Evolutionary conservation across 2,329 filamentous ascomycete genomes (phyloP).

Genomic region (Aspergillus pseudonomiae): DNA sequence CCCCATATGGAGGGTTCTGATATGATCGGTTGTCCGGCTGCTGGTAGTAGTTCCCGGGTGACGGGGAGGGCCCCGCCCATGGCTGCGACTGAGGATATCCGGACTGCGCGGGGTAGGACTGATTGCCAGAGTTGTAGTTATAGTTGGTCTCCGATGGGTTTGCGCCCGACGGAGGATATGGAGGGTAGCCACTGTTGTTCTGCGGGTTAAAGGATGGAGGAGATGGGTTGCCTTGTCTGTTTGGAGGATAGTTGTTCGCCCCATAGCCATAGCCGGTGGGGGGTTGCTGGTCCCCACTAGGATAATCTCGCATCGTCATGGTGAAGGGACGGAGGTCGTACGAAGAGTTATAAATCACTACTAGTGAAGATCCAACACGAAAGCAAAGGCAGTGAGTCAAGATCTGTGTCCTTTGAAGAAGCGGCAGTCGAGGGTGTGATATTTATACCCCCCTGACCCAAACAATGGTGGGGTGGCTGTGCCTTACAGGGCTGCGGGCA

Average conservation of each 20-base stretch:
- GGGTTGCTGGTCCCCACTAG: neutral
- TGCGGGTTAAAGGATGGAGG: neutral
- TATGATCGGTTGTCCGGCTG: neutral
- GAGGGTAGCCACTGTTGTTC: neutral
- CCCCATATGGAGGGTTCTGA: neutral
- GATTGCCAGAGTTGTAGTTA: neutral
- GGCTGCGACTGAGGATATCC: neutral
- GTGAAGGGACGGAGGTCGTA: neutral
- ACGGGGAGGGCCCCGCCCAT: neutral
- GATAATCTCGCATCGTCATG: neutral
- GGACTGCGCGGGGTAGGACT: neutral
- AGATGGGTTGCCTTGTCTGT: neutral
- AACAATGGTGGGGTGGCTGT: neutral
- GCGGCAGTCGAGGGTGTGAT: neutral
- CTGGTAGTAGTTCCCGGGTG: neutral
- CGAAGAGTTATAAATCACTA: neutral
- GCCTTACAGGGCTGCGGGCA: neutral
- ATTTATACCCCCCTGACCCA: neutral
- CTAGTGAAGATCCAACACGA: neutral
- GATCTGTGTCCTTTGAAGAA: neutral
- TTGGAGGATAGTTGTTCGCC: neutral
- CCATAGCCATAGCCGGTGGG: neutral
- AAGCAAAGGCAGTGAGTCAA: neutral
- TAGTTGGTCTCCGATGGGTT: neutral
- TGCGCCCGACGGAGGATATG: neutral